Base-by-base conservation (phyloP, 306 rosid genomes). In the Cucumis sativus region DNA sequence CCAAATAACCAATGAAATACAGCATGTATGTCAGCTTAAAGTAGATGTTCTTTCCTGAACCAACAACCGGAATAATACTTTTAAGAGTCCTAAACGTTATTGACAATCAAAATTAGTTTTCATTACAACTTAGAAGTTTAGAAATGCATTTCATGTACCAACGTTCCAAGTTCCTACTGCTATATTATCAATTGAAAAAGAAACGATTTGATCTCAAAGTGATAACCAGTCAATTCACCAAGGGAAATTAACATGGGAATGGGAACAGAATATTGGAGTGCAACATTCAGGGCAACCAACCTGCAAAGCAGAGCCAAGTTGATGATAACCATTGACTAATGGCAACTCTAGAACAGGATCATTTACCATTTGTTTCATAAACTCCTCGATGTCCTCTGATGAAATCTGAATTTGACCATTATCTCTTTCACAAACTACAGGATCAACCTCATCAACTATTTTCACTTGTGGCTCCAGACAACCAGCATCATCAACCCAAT, bases 401-500 rank as follows among this genome's bases (percentile, higher is more conserved):
- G 86, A 37, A 70, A 82, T 79, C 67, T n/a, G 90, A 72, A 57
- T 51, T 70, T 63, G 85, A 64, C 14, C 79, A 68, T 81, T 51
- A 68, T 13, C 72, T 62, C 45, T 58, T 23, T 66, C 78, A 60
- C 45, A 12, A 75, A 37, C 80, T 78, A 74, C 64, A 17, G 84
- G 52, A 73, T 47, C 20, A 59, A 78, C 82, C 67, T 82, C 87
- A 21, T 54, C 68, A 49, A 30, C 72, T 71, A 39, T 79, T 51
- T 64, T 77, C 57, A 37, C 80, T 14, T 83, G 78, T 51, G 65
- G 80, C 74, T 84, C 89, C 76, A 14, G 25, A 35, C 64, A 85
- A 72, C 58, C 74, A 80, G 85, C 88, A 23, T 85, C 90, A 75
- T 88, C 92, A 39, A 61, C 83, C 97, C 98, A 92, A 25, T 87